Base-by-base conservation (phyloP, 176 grass and related monocot genomes). In the Triticum monococcum region DNA sequence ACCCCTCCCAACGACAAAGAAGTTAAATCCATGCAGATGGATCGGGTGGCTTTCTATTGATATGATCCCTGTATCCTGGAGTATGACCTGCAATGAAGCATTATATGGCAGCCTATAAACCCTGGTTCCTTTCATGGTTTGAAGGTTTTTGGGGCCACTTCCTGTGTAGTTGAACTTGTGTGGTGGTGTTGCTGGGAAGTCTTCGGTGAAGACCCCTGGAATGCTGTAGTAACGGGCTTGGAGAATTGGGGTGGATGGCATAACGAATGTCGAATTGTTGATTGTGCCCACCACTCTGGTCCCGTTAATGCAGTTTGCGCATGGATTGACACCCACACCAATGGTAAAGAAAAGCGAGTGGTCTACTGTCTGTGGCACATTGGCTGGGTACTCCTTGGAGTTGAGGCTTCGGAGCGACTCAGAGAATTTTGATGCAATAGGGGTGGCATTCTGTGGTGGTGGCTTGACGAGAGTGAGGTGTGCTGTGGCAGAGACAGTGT, bases 171-270 rank as follows among this genome's bases (percentile, higher is more conserved):
- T 96, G 82, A 89, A 96, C 23, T 86, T 68, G 68, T 84, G 57
- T 3, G 4, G 62, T 9, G 91, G 94, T 17, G 50, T 77, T 11
- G 82, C 87, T 8, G 91, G 94, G 52, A 96, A 96, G 37, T 96
- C 87, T 9, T 84, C 75, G 1, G 89, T 91, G 79, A 89, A 96
- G 50, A 96, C 89, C 4, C 94, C 85, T 40, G 91, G 85, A 20
- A 93, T 83, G 52, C 84, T 87, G 79, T 88, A 96, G 77, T 96
- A 96, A 75, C 90, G 79, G 22, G 94, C 91, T 71, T 96, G 94
- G 52, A 93, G 87, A 17, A 96, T 84, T 7, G 89, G 81, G 23
- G 86, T 87, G 4, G 84, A 86, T 46, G 89, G 94, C 94, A 96
- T 76, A 30, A 91, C 59, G 30, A 93, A 96, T 54, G 62, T 91